Evolutionary conservation across 2,329 filamentous ascomycete genomes (phyloP).

Genomic region (Aspergillus sp.): DNA sequence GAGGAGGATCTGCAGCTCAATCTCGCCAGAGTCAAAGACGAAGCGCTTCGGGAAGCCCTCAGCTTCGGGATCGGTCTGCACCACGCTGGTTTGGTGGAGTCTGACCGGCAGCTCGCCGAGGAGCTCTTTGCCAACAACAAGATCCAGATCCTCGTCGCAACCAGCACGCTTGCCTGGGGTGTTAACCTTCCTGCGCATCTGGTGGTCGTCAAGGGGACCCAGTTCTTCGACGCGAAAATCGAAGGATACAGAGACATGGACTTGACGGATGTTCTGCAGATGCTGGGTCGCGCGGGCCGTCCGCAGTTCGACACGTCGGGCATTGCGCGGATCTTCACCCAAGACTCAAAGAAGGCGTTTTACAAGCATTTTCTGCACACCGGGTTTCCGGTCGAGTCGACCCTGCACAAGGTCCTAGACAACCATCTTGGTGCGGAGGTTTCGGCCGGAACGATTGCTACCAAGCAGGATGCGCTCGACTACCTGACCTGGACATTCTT

Average conservation of each 20-base stretch:
- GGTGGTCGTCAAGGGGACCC: conserved; percentile 95
- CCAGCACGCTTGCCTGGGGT: conserved; percentile 94
- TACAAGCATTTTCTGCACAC: conserved; percentile 99
- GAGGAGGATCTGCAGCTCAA: conserved; percentile 89
- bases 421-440: conserved; percentile 95
- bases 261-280: conserved; percentile 91
- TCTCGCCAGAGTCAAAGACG: conserved; percentile 83
- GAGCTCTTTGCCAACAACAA: conserved; percentile 96
- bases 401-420: conserved; percentile 88
- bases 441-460: conserved; percentile 81
- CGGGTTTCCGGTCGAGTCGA: conserved; percentile 94
- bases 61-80: conserved; percentile 96
- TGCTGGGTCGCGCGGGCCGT: conserved; percentile 89
- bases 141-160: conserved; percentile 92
- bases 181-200: conserved; percentile 95
- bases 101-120: conserved; percentile 81
- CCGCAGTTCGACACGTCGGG: conserved; percentile 95
- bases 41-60: conserved; percentile 83
- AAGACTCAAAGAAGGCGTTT: conserved; percentile 96
- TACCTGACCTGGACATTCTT: conserved; percentile 99
- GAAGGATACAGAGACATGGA: conserved; percentile 99
- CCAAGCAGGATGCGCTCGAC: conserved; percentile 93
- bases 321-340: conserved; percentile 93
- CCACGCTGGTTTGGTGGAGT: conserved; percentile 92
- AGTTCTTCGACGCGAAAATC: conserved; percentile 95